phyloP scores from a whole-genome alignment of 2,329 filamentous ascomycete genomes.

The Knoxdaviesia proteae region DNA sequence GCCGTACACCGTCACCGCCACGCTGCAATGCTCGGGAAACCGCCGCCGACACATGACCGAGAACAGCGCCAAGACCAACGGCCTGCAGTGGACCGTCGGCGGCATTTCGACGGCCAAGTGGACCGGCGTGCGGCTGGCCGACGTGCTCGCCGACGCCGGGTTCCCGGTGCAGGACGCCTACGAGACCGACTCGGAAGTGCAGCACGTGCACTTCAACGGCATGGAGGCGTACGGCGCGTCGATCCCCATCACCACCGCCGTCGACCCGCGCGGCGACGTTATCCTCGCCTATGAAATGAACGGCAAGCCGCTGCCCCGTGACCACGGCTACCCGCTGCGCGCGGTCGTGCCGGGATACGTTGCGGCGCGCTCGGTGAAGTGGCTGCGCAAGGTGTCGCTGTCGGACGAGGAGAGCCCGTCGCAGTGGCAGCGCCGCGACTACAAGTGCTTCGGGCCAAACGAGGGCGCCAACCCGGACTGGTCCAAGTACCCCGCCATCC shows the following conservation, averaged over 20 bases:
- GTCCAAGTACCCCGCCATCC: conserved; percentile 41
- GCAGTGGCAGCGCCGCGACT: conserved; percentile 46
- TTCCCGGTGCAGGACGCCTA: conserved; percentile 19
- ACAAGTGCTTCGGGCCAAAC: conserved; percentile 49
- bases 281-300: conserved; percentile 50
- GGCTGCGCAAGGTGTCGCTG: conserved; percentile 42
- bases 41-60: conserved; percentile 36
- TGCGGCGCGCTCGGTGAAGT: conserved; percentile 48
- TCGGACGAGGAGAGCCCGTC: conserved; percentile 45
- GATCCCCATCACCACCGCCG: conserved; percentile 35
- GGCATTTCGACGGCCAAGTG: conserved; percentile 40
- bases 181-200: conserved; percentile 15
- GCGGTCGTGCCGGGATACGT: conserved; percentile 44
- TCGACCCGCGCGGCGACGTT: conserved; percentile 41
- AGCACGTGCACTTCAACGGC: conserved; percentile 36
- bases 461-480: conserved; percentile 33
- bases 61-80: conserved; percentile 25
- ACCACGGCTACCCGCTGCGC: conserved; percentile 45
- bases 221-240: conserved; percentile 40
- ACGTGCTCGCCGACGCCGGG: conserved; percentile 34
- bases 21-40: conserved; percentile 40
- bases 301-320: conserved; percentile 35
- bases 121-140: conserved; percentile 32
- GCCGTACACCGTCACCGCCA: conserved; percentile 28
- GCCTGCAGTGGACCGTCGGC: conserved; percentile 36